Conservation (phyloP, 805 yeast species). For the Spathaspora boniae region DNA sequence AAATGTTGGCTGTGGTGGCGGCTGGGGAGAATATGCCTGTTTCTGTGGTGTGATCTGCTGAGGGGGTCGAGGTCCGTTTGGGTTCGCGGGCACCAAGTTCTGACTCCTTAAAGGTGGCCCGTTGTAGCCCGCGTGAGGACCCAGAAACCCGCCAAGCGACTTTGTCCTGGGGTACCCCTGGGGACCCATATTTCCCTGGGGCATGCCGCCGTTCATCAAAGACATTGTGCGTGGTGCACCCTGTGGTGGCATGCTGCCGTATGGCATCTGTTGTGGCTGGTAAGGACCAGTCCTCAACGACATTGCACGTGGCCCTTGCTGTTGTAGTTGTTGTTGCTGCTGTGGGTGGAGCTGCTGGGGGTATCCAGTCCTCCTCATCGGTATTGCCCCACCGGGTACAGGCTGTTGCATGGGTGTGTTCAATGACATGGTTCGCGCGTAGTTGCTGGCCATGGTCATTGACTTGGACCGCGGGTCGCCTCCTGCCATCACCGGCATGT, state of each 20-base stretch:
- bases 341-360: constrained; percentile 3
- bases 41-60: constrained; percentile 1
- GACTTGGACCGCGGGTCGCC: constrained; percentile 11
- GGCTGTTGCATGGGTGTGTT: constrained; percentile 4
- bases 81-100: constrained; percentile 7
- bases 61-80: constrained; percentile 1
- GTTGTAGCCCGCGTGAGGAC: constrained; percentile 1
- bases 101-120: constrained; percentile 7
- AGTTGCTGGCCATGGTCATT: constrained; percentile 3
- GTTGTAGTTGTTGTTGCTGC: constrained; percentile 3
- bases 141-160: constrained; percentile 6
- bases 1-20: not conserved
- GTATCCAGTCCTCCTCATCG: constrained; percentile 2
- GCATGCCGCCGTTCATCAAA: constrained; percentile 6
- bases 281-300: constrained; percentile 17
- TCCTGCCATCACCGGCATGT: constrained; percentile 1
- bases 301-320: constrained; percentile 25
- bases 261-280: constrained; percentile 6
- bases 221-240: constrained; percentile 11
- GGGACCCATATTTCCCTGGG: constrained; percentile 1
- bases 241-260: constrained; percentile 2
- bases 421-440: constrained; percentile 18
- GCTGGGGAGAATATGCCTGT: not conserved
- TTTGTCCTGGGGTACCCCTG: constrained; percentile 8
- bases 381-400: constrained; percentile 4